Base-by-base conservation (phyloP, 2,329 filamentous ascomycete genomes). In the Pseudofabraea citricarpa region DNA sequence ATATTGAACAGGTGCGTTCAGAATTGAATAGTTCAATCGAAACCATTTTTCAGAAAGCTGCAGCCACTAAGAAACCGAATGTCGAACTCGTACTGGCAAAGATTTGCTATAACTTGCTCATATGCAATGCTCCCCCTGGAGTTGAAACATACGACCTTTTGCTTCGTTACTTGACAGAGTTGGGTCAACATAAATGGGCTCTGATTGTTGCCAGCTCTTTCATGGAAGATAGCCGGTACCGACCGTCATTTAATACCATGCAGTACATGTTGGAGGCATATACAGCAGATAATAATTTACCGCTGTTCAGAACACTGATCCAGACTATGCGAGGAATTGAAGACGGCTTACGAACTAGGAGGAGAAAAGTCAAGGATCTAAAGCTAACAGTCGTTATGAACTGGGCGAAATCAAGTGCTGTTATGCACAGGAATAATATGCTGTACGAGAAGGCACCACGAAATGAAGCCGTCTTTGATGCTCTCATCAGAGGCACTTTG, bases 101-200 rank as follows among this genome's bases (percentile, higher is more conserved):
- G 43, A 63, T 79, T 15, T 74, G 69, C 46, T 82, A 83, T 62
- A 88, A 87, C 56, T 65, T 93, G 3, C 70, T 88, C 13, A 66
- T 79, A 3, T 80, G 78, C 2, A 61, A 72, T 2, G 68, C 77
- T 15, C 75, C 80, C 0, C 84, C 86, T 0, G 78, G 78, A 48
- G 73, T 86, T 26, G 71, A 80, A 50, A 88, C 82, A 3, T 88
- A 82, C 66, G 90, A 90, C 56, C 73, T 74, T 10, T 70, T 93
- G 20, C 73, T 91, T 3, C 61, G 76, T n/a, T 76, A 77, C n/a
- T 80, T 91, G 40, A 71, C 75, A 41, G 67, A 70, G 23, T 58
- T 73, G 5, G 66, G 71, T 21, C 65, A 73, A 41, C 67, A 72
- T 43, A 63, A 66, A 27, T 64, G 83, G 15, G 71, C 75, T 4